Evolutionary conservation across 805 yeast genomes (phyloP), one percentile per base, ranked within the genome.

Genomic region (Ogataea henricii): DNA sequence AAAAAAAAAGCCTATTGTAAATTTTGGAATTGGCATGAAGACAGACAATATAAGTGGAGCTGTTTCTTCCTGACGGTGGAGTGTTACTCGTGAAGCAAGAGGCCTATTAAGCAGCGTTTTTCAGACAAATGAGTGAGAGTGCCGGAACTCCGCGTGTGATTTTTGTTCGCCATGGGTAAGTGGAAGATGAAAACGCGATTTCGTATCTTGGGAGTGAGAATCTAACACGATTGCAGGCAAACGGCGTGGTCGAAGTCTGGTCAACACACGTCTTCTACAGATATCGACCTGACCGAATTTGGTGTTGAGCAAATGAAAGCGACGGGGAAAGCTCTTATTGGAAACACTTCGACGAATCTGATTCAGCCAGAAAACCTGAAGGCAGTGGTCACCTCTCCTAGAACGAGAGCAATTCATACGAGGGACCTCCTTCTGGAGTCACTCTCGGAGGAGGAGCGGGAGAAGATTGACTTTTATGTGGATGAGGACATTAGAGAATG

Each of bases 211-310:
- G 6, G 32, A 17, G 21, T 18, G 4, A n/a, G n/a, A 13, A 14
- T 22, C 32, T 42, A 30, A 32, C 40, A 9, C 20, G 5, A 32
- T 22, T 17, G 23, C n/a, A 67, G 79, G 23, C 96, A 91, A 71
- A 91, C 98, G 2, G 96, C 85, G 66, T 91, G 98, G 98, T 91
- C 97, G 39, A 83, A 87, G 60, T 78, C 90, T 2, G 98, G 98
- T 21, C 96, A 89, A 65, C 85, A 88, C 69, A 92, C 98, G 3
- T 89, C 97, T 2, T 55, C 73, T 36, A 92, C 98, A 1, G 97
- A 92, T 58, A 63, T 92, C 14, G 82, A 82, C 8, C 76, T 92
- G 61, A 89, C 97, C 1, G 75, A 72, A 2, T 84, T 80, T 57
- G 98, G 97, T 42, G 87, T 81, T 12, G 71, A 72, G 30, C 94